Evolutionary conservation across 345 rosid genomes (phyloP), one percentile per base, ranked within the genome.

Genomic region (Gossypium anomalum): DNA sequence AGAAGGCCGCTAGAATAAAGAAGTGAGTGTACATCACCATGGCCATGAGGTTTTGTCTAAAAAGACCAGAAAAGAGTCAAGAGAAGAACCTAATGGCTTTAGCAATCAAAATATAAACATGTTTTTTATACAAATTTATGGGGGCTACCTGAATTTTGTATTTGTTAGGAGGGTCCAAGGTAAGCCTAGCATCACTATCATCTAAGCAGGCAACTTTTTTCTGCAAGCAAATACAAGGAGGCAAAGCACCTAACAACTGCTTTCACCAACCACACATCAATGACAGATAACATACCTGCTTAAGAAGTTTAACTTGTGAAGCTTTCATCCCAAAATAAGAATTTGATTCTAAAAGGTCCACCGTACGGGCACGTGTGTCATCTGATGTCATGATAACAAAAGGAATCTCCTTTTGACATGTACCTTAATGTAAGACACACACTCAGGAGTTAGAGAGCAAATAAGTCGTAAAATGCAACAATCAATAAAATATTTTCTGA

Each of bases 141-240:
- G 14, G 9, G 51, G 9, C 2, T 82, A 92, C 98, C 95, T 94
- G 99, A 84, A 94, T 90, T 78, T 73, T 86, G 84, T 86, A 92
- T 76, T 86, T 90, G 87, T 93, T 88, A 23, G 82, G 78, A 14
- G 97, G 85, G 77, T 94, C 98, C 80, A 89, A 55, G 57, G 98
- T 97, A 78, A 94, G 90, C 78, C 93, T 85, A 34, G 97, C 98
- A 80, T 94, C 97, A 72, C 89, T 94, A 81, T 91, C 97, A 73
- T 86, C 95, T 79, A 94, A 85, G 79, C 98, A 94, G 72, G 97
- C 95, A 84, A 94, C 98, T 88, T 94, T 92, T 89, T 94, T 97
- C 97, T 94, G 84, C 9, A 76, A 72, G 76, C 4, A 76, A 74
- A 68, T 53, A 23, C 49, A 47, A 48, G 9, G 2, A 57, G 3